Conservation (phyloP, 768 basidiomycete species). For the Asterophora parasitica region DNA sequence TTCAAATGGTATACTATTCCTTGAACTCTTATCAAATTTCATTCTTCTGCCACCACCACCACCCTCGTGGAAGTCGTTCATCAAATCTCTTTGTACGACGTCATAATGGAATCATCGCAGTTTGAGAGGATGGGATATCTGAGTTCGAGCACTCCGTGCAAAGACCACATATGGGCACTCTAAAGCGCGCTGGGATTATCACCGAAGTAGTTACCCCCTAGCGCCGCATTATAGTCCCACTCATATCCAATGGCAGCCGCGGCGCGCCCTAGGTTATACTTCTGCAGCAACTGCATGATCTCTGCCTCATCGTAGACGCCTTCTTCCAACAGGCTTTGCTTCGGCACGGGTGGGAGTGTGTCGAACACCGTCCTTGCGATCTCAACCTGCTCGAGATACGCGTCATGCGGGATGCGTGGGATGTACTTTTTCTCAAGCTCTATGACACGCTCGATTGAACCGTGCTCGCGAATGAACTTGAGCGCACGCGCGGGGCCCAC, state of each 20-base stretch:
- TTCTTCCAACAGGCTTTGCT: conserved; percentile 29
- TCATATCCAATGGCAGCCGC: conserved; percentile 28
- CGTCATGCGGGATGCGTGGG: conserved; percentile 39
- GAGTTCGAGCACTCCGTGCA: too few relatives aligned
- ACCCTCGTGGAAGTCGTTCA: too few relatives aligned
- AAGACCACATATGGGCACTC: neutral
- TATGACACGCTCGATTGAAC: conserved; percentile 69
- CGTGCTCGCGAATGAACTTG: conserved; percentile 66
- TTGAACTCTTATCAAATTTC: too few relatives aligned
- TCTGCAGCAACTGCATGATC: conserved; percentile 43
- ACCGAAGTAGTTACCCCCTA: conserved; percentile 62
- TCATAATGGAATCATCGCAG: too few relatives aligned
- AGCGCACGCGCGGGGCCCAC: conserved; percentile 77
- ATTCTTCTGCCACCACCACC: too few relatives aligned
- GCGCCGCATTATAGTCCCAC: conserved; percentile 41
- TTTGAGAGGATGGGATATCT: too few relatives aligned
- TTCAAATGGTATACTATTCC: too few relatives aligned
- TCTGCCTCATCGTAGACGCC: conserved; percentile 34
- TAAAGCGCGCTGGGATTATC: conserved; percentile 48
- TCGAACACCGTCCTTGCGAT: conserved; percentile 60
- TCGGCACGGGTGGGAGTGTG: conserved; percentile 61
- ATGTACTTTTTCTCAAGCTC: conserved; percentile 45
- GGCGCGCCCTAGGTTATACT: conserved; percentile 43
- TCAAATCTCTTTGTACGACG: too few relatives aligned
- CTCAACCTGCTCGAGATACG: conserved; percentile 62